phyloP scores from a whole-genome alignment of 352 stramenopile species.

The Phytophthora tubulina region DNA sequence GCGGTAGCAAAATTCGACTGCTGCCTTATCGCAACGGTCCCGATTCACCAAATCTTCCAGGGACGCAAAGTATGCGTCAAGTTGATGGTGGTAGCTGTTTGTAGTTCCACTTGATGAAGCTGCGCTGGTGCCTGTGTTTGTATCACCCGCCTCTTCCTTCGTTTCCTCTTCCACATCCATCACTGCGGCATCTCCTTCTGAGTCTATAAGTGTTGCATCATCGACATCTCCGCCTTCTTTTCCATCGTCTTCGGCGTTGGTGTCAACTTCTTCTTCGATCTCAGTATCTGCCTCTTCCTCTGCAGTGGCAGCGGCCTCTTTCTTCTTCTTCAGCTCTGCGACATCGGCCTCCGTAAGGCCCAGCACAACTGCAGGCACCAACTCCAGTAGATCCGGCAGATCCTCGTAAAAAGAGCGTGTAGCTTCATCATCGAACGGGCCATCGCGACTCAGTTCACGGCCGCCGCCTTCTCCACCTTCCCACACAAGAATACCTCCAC shows the following conservation, averaged over 20 bases:
- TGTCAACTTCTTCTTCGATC: constrained; percentile 48
- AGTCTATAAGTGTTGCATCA: constrained; percentile 23
- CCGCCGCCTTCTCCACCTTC: constrained; percentile 76
- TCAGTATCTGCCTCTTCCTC: constrained; percentile 58
- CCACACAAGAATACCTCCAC: constrained; percentile 68
- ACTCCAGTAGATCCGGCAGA: constrained; percentile 95
- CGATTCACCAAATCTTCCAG: constrained; percentile 95
- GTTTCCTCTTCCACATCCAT: constrained; percentile 29
- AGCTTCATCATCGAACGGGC: constrained; percentile 97
- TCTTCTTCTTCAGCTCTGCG: constrained; percentile 87
- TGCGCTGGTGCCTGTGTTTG: constrained; percentile 4
- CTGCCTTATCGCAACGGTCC: constrained; percentile 96
- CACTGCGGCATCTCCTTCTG: constrained; percentile 17
- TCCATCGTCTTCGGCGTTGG: constrained; percentile 46
- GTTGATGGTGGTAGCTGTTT: constrained; percentile 92
- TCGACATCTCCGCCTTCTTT: constrained; percentile 35
- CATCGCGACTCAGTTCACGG: constrained; percentile 76
- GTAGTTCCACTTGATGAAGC: constrained; percentile 16
- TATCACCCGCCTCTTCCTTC: constrained; percentile 20
- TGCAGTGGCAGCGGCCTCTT: constrained; percentile 50
- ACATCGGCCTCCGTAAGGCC: constrained; percentile 91
- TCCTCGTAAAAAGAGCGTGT: constrained; percentile 98
- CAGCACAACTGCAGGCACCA: constrained; percentile 95
- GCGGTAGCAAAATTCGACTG: constrained; percentile 96
- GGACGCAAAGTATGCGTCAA: constrained; percentile 92